A percentile compares a stretch with the other conserved stretches of the same genome.
These are phyloP conservation scores for Backusella sp. DNA, from an alignment of 192 early-diverging fungal genomes.

Conservation along the genomic window DNA sequence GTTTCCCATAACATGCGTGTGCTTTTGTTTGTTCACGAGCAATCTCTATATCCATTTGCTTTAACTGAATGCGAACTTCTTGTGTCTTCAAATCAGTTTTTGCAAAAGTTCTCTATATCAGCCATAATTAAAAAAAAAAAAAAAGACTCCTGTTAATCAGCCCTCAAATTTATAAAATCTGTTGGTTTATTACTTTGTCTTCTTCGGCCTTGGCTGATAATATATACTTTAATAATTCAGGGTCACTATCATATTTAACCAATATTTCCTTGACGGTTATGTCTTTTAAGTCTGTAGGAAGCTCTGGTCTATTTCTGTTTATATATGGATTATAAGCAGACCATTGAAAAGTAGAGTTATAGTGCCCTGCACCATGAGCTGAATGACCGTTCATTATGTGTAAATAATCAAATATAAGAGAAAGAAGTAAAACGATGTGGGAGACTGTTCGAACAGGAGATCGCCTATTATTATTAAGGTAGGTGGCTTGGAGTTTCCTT, in stretches of 20 bases:
- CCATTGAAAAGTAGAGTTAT: conserved; percentile 18
- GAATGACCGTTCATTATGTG: neutral
- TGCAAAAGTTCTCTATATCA: conserved; percentile 6
- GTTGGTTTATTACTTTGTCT: conserved; percentile 12
- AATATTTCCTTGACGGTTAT: conserved; percentile 17
- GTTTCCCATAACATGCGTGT: neutral
- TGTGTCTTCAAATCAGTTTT: conserved; percentile 15
- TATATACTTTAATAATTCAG: conserved; percentile 19
- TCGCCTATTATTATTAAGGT: conserved; percentile 4
- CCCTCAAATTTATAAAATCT: neutral
- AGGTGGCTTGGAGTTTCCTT: conserved; percentile 8
- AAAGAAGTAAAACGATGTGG: neutral
- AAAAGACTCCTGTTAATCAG: neutral
- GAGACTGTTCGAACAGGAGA: neutral
- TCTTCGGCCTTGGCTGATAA: conserved; percentile 18
- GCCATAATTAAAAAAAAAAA: neutral
- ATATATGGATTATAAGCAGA: conserved; percentile 7
- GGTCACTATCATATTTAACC: neutral
- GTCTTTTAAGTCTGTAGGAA: neutral
- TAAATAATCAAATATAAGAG: neutral
- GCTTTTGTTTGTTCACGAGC: conserved; percentile 18
- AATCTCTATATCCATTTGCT: conserved; percentile 24
- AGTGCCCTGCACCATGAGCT: neutral
- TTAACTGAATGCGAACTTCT: conserved; percentile 23
- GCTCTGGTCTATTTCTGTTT: neutral